Evolutionary conservation across 2,329 filamentous ascomycete genomes (phyloP).

Genomic region (Coniochaeta prunicola): DNA sequence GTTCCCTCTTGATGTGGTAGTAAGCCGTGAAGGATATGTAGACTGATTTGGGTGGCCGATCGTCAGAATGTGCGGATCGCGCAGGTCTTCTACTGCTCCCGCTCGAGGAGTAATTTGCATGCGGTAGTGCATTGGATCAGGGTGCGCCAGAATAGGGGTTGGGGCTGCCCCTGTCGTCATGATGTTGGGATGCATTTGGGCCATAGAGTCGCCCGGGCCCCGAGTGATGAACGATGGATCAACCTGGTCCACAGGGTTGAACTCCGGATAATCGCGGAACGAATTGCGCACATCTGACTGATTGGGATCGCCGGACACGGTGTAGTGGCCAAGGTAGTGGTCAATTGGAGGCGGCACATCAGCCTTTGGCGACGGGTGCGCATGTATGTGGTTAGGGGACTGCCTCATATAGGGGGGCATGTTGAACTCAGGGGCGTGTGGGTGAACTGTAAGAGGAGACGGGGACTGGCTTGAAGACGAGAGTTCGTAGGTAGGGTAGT

Average conservation of each 20-base stretch:
- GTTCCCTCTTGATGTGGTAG: conserved; percentile 10
- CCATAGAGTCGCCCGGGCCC: conserved; percentile 5
- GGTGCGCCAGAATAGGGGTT: conserved; percentile 13
- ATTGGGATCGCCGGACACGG: conserved; percentile 22
- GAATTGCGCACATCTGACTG: conserved; percentile 21
- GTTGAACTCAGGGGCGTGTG: conserved; percentile 27
- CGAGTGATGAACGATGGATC: conserved; percentile 7
- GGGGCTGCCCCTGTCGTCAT: conserved; percentile 9
- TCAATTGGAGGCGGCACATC: conserved; percentile 25
- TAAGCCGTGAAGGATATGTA: conserved; percentile 9
- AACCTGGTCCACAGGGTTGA: conserved; percentile 4
- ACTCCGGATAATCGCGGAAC: conserved; percentile 14
- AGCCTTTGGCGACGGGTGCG: conserved; percentile 20
- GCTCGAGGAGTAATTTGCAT: background rate
- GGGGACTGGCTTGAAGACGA: conserved; percentile 32
- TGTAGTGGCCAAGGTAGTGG: conserved; percentile 28
- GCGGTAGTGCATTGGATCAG: conserved; percentile 8
- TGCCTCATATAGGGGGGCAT: conserved; percentile 26
- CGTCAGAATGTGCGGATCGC: conserved; percentile 9
- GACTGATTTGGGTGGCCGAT: conserved; percentile 2
- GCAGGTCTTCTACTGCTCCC: conserved; percentile 14
- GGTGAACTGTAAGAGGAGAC: conserved; percentile 37
- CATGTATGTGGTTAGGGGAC: conserved; percentile 13
- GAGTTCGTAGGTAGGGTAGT: conserved; percentile 33
- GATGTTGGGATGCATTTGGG: conserved; percentile 1